A percentile compares a stretch with the other conserved stretches of the same genome.
Evolutionary conservation across 208 protist species (phyloP).

Genomic region (Trypanosoma conorhini): DNA sequence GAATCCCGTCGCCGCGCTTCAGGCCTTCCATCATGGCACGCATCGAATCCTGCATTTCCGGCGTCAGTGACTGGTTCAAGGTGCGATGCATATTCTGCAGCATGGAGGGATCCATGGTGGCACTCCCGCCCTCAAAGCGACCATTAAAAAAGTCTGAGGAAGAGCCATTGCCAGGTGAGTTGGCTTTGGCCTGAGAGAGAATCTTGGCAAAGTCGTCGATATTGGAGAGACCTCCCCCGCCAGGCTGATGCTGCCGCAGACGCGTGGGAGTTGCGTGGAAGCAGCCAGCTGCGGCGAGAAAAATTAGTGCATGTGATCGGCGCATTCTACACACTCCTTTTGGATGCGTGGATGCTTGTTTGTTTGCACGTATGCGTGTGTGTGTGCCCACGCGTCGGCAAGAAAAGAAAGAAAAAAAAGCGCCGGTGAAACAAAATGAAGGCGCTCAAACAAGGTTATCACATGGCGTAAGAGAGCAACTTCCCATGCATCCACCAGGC

Average conservation of each 20-base stretch:
- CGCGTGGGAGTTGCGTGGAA: conserved; percentile 9
- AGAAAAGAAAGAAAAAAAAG: not conserved
- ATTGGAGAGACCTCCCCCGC: conserved; percentile 27
- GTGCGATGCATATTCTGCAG: conserved; percentile 73
- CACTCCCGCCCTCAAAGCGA: conserved; percentile 54
- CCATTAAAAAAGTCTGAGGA: conserved; percentile 72
- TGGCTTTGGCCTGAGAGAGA: conserved; percentile 40
- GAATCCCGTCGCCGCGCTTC: conserved; percentile 58
- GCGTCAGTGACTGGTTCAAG: conserved; percentile 63
- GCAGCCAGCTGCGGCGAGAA: not conserved
- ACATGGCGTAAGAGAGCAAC: not conserved
- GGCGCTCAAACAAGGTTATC: not conserved
- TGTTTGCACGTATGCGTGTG: not conserved
- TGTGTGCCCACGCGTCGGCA: not conserved
- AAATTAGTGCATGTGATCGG: conserved; percentile 9
- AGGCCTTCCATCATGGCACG: conserved; percentile 68
- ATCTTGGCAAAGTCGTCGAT: conserved; percentile 67
- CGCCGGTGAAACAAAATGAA: not conserved
- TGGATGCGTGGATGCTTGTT: not conserved
- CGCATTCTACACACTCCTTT: conserved; percentile 20
- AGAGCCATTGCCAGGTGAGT: conserved; percentile 6
- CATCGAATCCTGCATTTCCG: conserved; percentile 88
- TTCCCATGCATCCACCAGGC: not conserved
- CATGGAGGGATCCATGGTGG: conserved; percentile 56
- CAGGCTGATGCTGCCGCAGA: conserved; percentile 29